Evolutionary conservation across 1,284 basidiomycete genomes (phyloP), one percentile per base, ranked within the genome.

Genomic region (Ganoderma boninense): DNA sequence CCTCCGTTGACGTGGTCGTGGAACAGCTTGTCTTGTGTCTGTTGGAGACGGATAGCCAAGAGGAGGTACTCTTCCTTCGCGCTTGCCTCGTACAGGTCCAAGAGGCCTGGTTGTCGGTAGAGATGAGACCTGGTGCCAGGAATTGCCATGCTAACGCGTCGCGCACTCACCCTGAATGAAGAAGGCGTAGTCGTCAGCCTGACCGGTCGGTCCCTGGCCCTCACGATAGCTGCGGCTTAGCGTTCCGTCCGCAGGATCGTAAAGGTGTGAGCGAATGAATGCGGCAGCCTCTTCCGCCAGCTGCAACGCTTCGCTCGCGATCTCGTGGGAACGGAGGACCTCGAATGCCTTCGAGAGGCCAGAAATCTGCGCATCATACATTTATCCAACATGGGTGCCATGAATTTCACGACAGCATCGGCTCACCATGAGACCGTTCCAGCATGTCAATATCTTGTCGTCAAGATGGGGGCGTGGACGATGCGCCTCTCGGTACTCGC

Each of bases 391-490:
- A 32, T n/a, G n/a, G n/a, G n/a, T n/a, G n/a, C 59, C 23, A 62
- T 26, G 32, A 32, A 3, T 3, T 54, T 23, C 8, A 23, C n/a
- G 4, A 11, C 23, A 23, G 18, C 20, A 7, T 40, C 32, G 2
- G 18, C 80, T 62, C 40, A 84, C 82, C 83, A 85, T 84, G n/a
- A 85, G 77, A 3, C 83, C 84, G 68, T 85, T 85, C 84, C 85
- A 86, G 10, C 79, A 75, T 0, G 83, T 79, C n/a, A 86, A 67
- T 46, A 85, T 81, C 79, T 86, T 86, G 74, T 86, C 85, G 71
- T 86, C 85, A 40, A 84, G 72, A 57, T 83, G 82, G 8, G 85
- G 85, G 26, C 82, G 74, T 11, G 84, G 83, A 18, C 85, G 75
- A 10, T 80, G 74, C 66, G 77, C 72, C 46, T 85, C 82, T 1